Evolutionary conservation across 164 flowering plant genomes (phyloP).

Genomic region (Piper betle): DNA sequence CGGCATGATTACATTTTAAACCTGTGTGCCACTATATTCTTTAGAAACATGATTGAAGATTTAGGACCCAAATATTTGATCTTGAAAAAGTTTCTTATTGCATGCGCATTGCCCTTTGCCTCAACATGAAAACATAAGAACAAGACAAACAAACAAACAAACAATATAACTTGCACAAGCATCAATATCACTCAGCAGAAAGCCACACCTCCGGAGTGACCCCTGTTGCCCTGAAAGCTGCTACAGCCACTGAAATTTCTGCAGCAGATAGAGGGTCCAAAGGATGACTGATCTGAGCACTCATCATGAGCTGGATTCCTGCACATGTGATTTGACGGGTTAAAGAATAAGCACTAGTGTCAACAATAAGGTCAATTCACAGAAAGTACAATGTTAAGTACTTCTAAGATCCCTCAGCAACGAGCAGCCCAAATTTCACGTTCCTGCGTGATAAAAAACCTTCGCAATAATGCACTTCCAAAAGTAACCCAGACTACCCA

Average conservation of each 20-base stretch:
- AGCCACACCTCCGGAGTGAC: conserved; percentile 75
- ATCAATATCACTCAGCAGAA: not conserved
- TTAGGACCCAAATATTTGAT: no score
- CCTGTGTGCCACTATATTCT: no score
- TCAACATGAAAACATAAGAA: not conserved
- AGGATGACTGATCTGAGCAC: conserved; percentile 74
- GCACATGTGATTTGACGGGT: conserved; percentile 6
- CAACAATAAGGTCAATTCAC: not conserved
- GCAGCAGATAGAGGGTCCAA: conserved; percentile 86
- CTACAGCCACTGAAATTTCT: conserved; percentile 86
- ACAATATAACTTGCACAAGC: not conserved
- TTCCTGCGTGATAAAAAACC: no score
- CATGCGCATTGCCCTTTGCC: no score
- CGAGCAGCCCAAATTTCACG: no score
- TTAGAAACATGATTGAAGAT: not conserved
- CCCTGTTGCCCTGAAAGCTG: conserved; percentile 90
- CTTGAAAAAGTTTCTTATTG: no score
- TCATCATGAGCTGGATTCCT: conserved; percentile 43
- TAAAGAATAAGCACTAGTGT: conserved; percentile 1
- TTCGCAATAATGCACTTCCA: no score
- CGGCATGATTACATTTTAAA: no score
- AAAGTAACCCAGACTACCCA: no score
- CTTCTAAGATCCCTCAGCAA: no score
- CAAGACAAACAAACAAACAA: not conserved
- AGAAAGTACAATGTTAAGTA: not conserved